phyloP scores from a whole-genome alignment of 2,329 filamentous ascomycete species.

The Coniochaeta prunicola region DNA sequence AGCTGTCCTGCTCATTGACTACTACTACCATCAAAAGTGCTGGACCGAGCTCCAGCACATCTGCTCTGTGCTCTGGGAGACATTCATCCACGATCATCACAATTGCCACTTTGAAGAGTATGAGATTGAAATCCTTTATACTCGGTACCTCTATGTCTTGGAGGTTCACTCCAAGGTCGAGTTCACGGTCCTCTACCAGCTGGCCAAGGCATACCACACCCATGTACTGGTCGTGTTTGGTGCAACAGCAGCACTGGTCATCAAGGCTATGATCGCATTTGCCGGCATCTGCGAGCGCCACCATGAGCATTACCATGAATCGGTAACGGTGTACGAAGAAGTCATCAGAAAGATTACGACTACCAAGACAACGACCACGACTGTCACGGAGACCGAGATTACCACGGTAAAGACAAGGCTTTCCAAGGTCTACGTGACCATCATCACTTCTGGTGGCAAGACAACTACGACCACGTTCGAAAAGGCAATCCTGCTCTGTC shows the following conservation, averaged over 20 bases:
- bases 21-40: conserved; percentile 35
- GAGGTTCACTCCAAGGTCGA: conserved; percentile 33
- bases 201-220: conserved; percentile 40
- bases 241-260: conserved; percentile 16
- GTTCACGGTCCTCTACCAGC: conserved; percentile 34
- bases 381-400: conserved; percentile 26
- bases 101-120: conserved; percentile 32
- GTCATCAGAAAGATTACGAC: conserved; percentile 28
- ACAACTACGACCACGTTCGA: conserved; percentile 26
- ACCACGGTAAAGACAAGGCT: conserved; percentile 41
- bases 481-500: conserved; percentile 28
- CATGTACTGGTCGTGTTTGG: conserved; percentile 32
- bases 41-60: conserved; percentile 38
- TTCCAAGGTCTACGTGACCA: conserved; percentile 36
- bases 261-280: conserved; percentile 27
- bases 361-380: conserved; percentile 28
- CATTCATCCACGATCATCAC: conserved; percentile 31
- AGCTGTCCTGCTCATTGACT: conserved; percentile 31
- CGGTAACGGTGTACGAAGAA: conserved; percentile 36
- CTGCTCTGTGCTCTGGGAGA: conserved; percentile 39
- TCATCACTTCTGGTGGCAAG: conserved; percentile 28
- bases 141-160: conserved; percentile 38
- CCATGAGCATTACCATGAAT: conserved; percentile 34
- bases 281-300: conserved; percentile 37
- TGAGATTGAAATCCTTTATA: conserved; percentile 35